Evolutionary conservation across 2,329 filamentous ascomycete genomes (phyloP).

Genomic region (Pseudocercospora fuligena): DNA sequence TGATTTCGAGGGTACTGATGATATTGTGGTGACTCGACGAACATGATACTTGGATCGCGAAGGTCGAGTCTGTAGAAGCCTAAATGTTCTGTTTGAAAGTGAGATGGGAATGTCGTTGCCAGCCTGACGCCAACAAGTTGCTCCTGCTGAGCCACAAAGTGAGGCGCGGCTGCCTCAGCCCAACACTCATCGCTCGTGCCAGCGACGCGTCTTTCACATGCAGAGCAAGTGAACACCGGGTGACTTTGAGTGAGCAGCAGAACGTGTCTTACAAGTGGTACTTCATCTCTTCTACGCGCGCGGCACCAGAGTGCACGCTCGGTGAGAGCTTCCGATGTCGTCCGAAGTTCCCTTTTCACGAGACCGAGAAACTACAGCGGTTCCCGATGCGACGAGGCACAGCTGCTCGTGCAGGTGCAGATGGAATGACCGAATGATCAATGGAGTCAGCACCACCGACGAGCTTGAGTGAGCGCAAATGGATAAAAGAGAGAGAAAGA

Average conservation of each 20-base stretch:
- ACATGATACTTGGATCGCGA: constrained; percentile 10
- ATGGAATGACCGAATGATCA: too few species aligned
- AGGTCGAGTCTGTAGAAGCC: not conserved
- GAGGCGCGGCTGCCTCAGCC: constrained; percentile 12
- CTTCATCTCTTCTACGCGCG: not conserved
- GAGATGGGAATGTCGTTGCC: constrained; percentile 2
- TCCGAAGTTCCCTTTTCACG: not conserved
- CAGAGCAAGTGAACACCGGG: not conserved
- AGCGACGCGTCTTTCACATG: not conserved
- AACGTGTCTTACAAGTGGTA: not conserved
- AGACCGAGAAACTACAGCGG: too few species aligned
- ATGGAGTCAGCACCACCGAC: too few species aligned
- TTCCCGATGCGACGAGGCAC: too few species aligned
- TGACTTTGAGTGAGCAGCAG: not conserved
- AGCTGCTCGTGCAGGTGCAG: too few species aligned
- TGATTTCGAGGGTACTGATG: constrained; percentile 9
- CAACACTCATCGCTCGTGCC: not conserved
- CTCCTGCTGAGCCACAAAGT: constrained; percentile 8
- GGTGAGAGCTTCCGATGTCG: not conserved
- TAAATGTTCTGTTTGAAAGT: not conserved
- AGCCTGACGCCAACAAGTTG: not conserved
- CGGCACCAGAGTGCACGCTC: not conserved
- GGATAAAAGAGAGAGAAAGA: not conserved
- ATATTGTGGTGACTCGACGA: constrained; percentile 1
- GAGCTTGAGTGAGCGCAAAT: not conserved